Evolutionary conservation across 257 asterid species (phyloP), one percentile per base, ranked within the genome.

Genomic region (Verbascum thapsus): DNA sequence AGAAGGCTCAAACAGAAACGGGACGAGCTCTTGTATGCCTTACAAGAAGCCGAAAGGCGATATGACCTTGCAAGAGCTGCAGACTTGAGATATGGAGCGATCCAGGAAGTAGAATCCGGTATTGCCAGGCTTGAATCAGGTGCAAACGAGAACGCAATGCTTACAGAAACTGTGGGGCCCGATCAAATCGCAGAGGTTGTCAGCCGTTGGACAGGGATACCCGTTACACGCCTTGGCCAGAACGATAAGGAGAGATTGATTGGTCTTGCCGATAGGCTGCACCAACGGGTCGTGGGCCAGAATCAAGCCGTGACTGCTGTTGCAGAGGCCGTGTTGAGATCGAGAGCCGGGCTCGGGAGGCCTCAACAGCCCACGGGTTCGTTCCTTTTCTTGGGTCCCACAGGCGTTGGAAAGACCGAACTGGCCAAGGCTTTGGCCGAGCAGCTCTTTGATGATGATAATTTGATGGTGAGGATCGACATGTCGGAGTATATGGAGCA

Each of bases 401-500:
- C 99, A 0, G 99, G 99, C 51, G 99, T 92, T 32, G 99, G 96
- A 1, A 92, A 89, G 45, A 92, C 97, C 0, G 99, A 92, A 70
- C 96, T 92, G 9, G 95, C 99, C 0, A 92, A 92, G 82, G 97
- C 99, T 17, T 75, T 92, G 47, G 96, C 96, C 0, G 97, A 92
- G 70, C 99, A 87, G 69, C 80, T 92, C 6, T 92, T 89, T 39
- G 97, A 89, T 8, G 94, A 92, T 45, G 97, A 89, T 43, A 89
- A 74, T 7, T 68, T 92, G 48, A 80, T 89, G 82, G 77, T 89
- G 1, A 73, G 97, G 56, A 89, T 92, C 0, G 96, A 92, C 57
- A 92, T 92, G 99, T 87, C 96, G 0, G 97, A 92, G 64, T 89
- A 92, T 78, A 92, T 92, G 99, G 97, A 92, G 68, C 96, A 89